Percentiles rank a stretch among this genome's conserved stretches.
Evolutionary conservation across 2,329 filamentous ascomycete genomes (phyloP).

Genomic region (Biscogniauxia mediterranea): DNA sequence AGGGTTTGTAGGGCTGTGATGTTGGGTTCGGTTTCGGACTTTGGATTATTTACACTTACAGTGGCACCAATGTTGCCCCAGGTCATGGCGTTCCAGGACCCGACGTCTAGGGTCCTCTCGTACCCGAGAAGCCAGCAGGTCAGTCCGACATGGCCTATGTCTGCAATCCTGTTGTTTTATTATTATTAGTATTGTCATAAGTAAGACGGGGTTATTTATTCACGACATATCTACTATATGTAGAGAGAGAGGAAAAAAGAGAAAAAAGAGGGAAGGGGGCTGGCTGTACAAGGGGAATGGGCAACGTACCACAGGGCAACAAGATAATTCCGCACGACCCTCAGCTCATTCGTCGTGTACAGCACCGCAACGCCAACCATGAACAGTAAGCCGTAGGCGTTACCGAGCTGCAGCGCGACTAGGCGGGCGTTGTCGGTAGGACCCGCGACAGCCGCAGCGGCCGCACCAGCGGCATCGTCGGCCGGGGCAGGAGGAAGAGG

Average conservation of each 20-base stretch:
- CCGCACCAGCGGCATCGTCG: neutral
- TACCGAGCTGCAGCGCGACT: constrained; percentile 67
- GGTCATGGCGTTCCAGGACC: constrained; percentile 66
- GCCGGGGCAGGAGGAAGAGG: constrained; percentile 31
- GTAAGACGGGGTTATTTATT: no score
- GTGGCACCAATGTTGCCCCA: constrained; percentile 72
- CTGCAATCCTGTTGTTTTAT: constrained; percentile 47
- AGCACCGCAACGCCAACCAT: constrained; percentile 64
- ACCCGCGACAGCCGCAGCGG: no score
- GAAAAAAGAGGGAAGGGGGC: constrained; percentile 19
- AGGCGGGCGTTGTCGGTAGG: constrained; percentile 45
- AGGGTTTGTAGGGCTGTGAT: no score
- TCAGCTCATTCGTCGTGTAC: constrained; percentile 61
- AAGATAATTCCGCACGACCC: constrained; percentile 66
- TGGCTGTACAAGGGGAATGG: neutral
- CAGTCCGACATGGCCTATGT: constrained; percentile 65
- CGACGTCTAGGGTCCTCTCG: constrained; percentile 50
- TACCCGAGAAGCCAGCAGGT: constrained; percentile 59
- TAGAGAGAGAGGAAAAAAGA: neutral
- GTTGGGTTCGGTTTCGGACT: no score
- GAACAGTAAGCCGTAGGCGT: constrained; percentile 65
- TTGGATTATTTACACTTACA: constrained; percentile 37
- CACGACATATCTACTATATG: no score
- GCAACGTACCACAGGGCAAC: constrained; percentile 53
- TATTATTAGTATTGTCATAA: neutral